Percentiles rank a stretch among this genome's conserved stretches.
These are phyloP conservation scores for Ruellia speciosa DNA, from an alignment of 305 asterid genomes.

Conservation along the genomic window DNA sequence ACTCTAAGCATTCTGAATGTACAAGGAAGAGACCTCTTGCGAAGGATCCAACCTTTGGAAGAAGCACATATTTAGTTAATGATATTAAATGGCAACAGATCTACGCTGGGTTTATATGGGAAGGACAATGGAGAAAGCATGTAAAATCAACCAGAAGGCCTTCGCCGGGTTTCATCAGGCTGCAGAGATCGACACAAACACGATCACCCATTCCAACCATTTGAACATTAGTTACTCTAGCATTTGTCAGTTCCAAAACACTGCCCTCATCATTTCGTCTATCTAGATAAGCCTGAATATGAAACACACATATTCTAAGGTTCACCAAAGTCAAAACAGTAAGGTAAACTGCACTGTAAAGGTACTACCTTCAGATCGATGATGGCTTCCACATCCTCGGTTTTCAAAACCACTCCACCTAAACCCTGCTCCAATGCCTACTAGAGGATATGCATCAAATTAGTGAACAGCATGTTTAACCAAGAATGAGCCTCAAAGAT, in stretches of 20 bases:
- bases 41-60: conserved; percentile 72
- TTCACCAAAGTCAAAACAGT: conserved; percentile 19
- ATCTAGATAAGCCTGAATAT: conserved; percentile 59
- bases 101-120: background rate
- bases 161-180: conserved; percentile 88
- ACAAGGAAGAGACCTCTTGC: conserved; percentile 92
- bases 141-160: conserved; percentile 71
- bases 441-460: conserved; percentile 23
- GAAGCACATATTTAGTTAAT: conserved; percentile 17
- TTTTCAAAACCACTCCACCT: conserved; percentile 80
- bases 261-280: conserved; percentile 46
- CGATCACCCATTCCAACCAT: conserved; percentile 90
- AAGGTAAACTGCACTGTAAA: conserved; percentile 8
- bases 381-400: conserved; percentile 55
- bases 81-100: conserved; percentile 7
- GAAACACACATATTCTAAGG: conserved; percentile 9
- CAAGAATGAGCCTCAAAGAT: conserved; percentile 8
- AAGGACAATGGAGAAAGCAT: background rate
- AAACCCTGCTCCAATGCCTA: conserved; percentile 90
- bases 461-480: conserved; percentile 9
- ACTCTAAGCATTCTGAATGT: conserved; percentile 86
- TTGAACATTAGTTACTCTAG: conserved; percentile 51
- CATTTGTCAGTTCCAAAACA: conserved; percentile 51
- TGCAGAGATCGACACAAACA: conserved; percentile 87
- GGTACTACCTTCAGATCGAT: conserved; percentile 62